These are phyloP conservation scores for Saitozyma podzolica DNA, from an alignment of 768 basidiomycete species.

Conservation along the genomic window DNA sequence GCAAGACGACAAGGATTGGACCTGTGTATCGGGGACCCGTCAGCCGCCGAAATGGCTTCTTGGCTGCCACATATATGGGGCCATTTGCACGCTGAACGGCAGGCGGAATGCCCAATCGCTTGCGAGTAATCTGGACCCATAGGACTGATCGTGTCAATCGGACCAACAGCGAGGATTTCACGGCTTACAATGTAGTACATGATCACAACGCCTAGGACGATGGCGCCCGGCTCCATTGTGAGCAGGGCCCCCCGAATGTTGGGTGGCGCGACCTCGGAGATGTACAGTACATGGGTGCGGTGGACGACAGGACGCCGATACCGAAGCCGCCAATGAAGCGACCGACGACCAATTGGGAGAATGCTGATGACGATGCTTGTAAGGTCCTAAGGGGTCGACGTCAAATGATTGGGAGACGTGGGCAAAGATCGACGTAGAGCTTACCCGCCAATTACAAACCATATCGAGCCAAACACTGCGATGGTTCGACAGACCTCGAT, in stretches of 20 bases:
- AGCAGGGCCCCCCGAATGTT: conserved; percentile 15
- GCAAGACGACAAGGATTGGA: conserved; percentile 4
- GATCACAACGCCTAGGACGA: conserved; percentile 14
- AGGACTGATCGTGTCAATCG: too few relatives aligned
- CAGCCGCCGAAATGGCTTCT: too few relatives aligned
- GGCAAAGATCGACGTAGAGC: too few relatives aligned
- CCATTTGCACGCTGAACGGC: too few relatives aligned
- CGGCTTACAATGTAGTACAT: conserved; percentile 19
- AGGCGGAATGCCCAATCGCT: too few relatives aligned
- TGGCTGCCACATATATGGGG: too few relatives aligned
- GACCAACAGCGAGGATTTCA: too few relatives aligned
- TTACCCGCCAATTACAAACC: conserved; percentile 14
- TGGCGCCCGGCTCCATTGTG: conserved; percentile 11
- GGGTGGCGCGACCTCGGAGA: conserved; percentile 19
- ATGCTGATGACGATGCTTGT: conserved; percentile 5
- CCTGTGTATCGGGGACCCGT: too few relatives aligned
- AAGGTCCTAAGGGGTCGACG: not conserved
- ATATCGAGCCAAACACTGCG: conserved; percentile 1
- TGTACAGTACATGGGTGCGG: conserved; percentile 19
- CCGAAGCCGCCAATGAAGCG: conserved; percentile 15
- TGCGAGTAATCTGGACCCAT: too few relatives aligned
- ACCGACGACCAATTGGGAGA: conserved; percentile 8
- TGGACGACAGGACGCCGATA: conserved; percentile 11
- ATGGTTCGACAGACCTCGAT: too few relatives aligned
- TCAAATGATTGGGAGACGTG: too few relatives aligned